Conservation (phyloP, 2,329 filamentous ascomycete genomes). For the Cytospora mali region DNA sequence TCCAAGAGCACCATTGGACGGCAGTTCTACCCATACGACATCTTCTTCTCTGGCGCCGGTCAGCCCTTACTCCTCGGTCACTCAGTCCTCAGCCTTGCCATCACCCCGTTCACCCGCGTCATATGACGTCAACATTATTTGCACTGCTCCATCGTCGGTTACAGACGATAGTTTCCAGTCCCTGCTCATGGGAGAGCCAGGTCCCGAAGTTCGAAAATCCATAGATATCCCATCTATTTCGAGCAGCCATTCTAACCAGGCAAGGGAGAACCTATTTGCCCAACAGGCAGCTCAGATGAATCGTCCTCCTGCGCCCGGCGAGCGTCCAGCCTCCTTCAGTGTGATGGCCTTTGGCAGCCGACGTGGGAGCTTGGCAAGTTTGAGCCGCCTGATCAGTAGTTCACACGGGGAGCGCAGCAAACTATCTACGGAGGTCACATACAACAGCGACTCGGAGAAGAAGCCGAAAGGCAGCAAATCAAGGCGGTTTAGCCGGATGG, state of each 20-base stretch:
- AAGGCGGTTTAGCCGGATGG: conserved; percentile 71
- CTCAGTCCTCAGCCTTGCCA: conserved; percentile 66
- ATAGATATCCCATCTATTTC: conserved; percentile 72
- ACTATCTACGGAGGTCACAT: conserved; percentile 67
- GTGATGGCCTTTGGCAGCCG: conserved; percentile 67
- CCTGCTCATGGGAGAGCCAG: conserved; percentile 71
- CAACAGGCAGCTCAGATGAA: conserved; percentile 50
- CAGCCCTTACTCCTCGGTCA: conserved; percentile 64
- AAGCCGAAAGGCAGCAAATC: conserved; percentile 63
- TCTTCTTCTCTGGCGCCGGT: conserved; percentile 51
- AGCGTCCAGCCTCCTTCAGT: conserved; percentile 65
- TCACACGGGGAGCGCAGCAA: conserved; percentile 77
- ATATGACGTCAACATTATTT: conserved; percentile 72
- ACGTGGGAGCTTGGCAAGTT: conserved; percentile 74
- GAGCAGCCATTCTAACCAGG: conserved; percentile 78
- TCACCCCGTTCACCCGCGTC: conserved; percentile 71
- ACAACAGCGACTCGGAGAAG: conserved; percentile 58
- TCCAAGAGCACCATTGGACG: conserved; percentile 31
- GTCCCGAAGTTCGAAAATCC: conserved; percentile 71
- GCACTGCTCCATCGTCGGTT: conserved; percentile 74
- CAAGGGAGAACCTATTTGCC: conserved; percentile 62
- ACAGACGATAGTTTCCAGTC: conserved; percentile 74
- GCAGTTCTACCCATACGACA: conserved; percentile 25
- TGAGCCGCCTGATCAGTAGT: conserved; percentile 75
- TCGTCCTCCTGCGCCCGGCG: conserved; percentile 52